Evolutionary conservation across 805 yeast species (phyloP).

Genomic region (Danielia reshetovae): DNA sequence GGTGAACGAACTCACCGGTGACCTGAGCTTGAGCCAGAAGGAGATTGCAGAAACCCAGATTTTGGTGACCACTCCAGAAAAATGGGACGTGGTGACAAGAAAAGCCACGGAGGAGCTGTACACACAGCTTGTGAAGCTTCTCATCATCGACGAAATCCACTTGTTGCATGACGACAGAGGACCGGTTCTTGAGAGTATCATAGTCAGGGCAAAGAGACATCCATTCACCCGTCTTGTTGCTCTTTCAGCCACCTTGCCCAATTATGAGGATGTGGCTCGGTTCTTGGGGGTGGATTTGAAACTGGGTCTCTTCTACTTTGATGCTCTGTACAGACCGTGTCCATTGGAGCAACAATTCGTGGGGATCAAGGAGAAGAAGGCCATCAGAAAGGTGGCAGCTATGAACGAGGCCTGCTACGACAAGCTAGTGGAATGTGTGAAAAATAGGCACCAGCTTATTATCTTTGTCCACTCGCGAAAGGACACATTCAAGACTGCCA

Average conservation of each 20-base stretch:
- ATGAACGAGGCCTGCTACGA: slow-evolving; percentile 91
- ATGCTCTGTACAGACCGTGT: slow-evolving; percentile 82
- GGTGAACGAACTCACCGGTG: slow-evolving; percentile 91
- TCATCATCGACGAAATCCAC: slow-evolving; percentile 91
- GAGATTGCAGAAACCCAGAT: slow-evolving; percentile 79
- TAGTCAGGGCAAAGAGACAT: slow-evolving; percentile 56
- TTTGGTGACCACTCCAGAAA: slow-evolving; percentile 92
- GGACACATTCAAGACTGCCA: slow-evolving; percentile 84
- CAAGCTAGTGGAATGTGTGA: slow-evolving; percentile 53
- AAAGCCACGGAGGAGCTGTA: slow-evolving; percentile 67
- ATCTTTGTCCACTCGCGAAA: slow-evolving; percentile 92
- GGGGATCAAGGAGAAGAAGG: slow-evolving; percentile 80
- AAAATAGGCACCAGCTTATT: slow-evolving; percentile 72
- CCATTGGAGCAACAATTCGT: slow-evolving; percentile 86
- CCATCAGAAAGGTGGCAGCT: slow-evolving; percentile 72
- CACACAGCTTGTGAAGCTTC: slow-evolving; percentile 58
- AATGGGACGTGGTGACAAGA: slow-evolving; percentile 95
- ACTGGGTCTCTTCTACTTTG: slow-evolving; percentile 74
- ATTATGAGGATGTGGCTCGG: slow-evolving; percentile 78
- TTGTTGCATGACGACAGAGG: slow-evolving; percentile 92
- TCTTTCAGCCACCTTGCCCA: slow-evolving; percentile 89
- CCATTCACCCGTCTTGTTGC: slow-evolving; percentile 68
- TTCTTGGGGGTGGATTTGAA: slow-evolving; percentile 62
- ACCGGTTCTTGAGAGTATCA: slow-evolving; percentile 86
- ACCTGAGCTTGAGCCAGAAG: slow-evolving; percentile 66